These are phyloP conservation scores for Coemansia sp. DNA, from an alignment of 192 early-diverging fungal genomes.

Conservation along the genomic window DNA sequence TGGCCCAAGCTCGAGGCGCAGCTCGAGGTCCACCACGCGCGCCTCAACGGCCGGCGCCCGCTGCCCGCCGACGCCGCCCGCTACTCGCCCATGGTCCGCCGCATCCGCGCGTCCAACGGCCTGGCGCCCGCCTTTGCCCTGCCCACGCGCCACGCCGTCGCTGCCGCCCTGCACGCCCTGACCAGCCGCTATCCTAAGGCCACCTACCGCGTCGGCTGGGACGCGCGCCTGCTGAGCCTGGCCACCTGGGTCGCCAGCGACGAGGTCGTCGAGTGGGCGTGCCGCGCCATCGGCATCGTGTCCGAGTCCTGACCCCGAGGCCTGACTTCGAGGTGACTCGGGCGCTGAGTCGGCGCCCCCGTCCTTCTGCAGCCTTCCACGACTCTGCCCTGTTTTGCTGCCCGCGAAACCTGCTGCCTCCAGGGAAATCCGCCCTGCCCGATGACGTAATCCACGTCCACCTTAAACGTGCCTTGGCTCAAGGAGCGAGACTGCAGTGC, in stretches of 20 bases:
- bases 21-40: constrained; percentile 48
- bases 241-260: constrained; percentile 43
- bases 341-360: no score
- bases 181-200: constrained; percentile 50
- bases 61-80: constrained; percentile 41
- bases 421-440: not conserved
- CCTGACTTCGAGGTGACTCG: no score
- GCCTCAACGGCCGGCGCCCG: constrained; percentile 35
- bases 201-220: constrained; percentile 54
- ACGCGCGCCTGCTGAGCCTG: constrained; percentile 46
- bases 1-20: constrained; percentile 52
- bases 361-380: no score
- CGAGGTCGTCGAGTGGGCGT: constrained; percentile 49
- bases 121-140: constrained; percentile 45
- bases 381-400: no score
- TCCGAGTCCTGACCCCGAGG: constrained; percentile 42
- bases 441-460: not conserved
- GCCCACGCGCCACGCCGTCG: constrained; percentile 46
- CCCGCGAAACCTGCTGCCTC: no score
- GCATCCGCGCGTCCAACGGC: constrained; percentile 40
- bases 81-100: constrained; percentile 47
- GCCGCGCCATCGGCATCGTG: constrained; percentile 45
- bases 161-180: constrained; percentile 45
- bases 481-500: no score
- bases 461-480: no score